Conservation (phyloP, 2,329 filamentous ascomycete species). For the Clarireedia monteithiana region DNA sequence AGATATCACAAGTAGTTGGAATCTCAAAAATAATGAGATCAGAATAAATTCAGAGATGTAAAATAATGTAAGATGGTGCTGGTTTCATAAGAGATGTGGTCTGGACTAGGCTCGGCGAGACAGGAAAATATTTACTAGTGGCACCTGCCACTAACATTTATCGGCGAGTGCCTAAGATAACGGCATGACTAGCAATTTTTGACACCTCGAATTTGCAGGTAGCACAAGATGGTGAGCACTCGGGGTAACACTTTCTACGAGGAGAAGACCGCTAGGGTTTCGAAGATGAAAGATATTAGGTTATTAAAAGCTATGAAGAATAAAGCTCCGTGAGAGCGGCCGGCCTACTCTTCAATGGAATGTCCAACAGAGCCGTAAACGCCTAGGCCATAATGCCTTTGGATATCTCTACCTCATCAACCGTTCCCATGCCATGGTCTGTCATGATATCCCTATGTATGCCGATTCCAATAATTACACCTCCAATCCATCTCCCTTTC, state of each 20-base stretch:
- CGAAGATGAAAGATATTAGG: conserved; percentile 14
- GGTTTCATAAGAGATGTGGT: not conserved
- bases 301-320: conserved; percentile 13
- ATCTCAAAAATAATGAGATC: not conserved
- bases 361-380: not conserved
- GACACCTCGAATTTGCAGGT: too few species aligned
- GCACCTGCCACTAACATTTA: conserved; percentile 4
- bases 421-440: conserved; percentile 12
- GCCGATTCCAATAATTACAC: not conserved
- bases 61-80: not conserved
- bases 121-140: not conserved
- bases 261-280: too few species aligned
- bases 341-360: conserved; percentile 9
- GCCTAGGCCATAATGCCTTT: not conserved
- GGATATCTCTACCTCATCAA: conserved; percentile 17
- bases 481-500: conserved; percentile 1
- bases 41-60: not conserved
- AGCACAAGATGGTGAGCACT: not conserved
- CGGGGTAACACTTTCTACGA: too few species aligned
- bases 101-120: not conserved
- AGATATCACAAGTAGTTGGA: not conserved
- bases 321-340: conserved; percentile 11
- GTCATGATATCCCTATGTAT: not conserved
- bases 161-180: not conserved
- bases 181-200: too few species aligned